Evolutionary conservation across 371 early-diverging fungal genomes (phyloP), one percentile per base, ranked within the genome.

Genomic region (Mucor racemosus): DNA sequence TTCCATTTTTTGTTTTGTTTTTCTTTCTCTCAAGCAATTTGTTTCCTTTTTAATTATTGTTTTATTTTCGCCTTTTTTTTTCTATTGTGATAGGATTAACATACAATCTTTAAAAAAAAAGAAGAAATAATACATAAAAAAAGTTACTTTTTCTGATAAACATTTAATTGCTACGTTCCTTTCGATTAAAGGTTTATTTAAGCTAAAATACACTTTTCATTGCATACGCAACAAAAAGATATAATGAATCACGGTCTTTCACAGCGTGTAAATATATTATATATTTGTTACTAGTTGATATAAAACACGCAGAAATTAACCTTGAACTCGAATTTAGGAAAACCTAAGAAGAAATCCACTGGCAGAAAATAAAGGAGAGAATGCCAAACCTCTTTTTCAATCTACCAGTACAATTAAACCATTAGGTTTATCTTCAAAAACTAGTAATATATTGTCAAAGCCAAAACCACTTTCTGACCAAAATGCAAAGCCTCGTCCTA

Each of bases 71-170:
- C 26, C 31, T 26, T 56, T 36, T 56, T 15, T 17, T 35, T 56
- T 56, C 36, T 56, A n/a, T 56, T 58, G 58, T 58, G 58, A 58
- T 58, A 58, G 58, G 58, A 58, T 58, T 58, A 58, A n/a, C 58
- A 58, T 58, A 53, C 50, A 62, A 53, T n/a, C 35, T 36, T 48
- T 38, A 26, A 31, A 53, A 48, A 34, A 62, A 59, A 39, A 58
- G 58, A 39, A 21, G 11, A 35, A 36, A 56, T n/a, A 56, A 56
- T 38, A 38, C 38, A 8, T n/a, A 39, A 11, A n/a, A 57, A 58
- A 21, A 21, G 40, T 8, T 8, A 10, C 11, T 13, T 40, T 14
- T 58, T 58, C 14, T 48, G 11, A 9, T 26, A 31, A 9, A 11
- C 38, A 38, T 11, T 38, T 38, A 11, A 38, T 38, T 38, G 38